Conservation (phyloP, 2,329 filamentous ascomycete genomes). For the Cytospora schulzeri region DNA sequence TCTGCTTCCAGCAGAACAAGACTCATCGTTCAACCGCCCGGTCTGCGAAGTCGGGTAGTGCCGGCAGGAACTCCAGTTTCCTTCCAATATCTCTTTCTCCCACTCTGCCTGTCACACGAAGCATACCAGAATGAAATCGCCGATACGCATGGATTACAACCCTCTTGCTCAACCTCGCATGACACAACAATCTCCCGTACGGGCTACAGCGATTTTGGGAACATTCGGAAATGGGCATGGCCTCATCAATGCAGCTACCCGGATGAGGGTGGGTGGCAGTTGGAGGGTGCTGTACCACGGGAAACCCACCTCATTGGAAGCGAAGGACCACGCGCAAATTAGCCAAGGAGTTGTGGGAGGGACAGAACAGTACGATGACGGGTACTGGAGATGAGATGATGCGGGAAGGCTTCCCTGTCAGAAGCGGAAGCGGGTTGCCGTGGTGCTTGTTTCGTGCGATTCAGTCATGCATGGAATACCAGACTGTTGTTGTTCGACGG, state of each 20-base stretch:
- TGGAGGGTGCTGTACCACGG: background rate
- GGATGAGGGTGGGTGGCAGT: background rate
- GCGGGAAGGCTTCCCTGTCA: background rate
- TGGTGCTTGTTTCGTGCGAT: background rate
- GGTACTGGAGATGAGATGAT: background rate
- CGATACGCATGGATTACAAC: background rate
- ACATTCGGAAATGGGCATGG: background rate
- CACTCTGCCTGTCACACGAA: background rate
- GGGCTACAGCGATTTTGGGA: background rate
- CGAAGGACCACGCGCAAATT: background rate
- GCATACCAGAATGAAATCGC: background rate
- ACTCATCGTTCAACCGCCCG: background rate
- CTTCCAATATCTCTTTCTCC: background rate
- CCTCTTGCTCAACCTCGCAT: background rate
- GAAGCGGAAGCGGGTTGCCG: background rate
- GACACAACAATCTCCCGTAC: background rate
- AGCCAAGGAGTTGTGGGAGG: background rate
- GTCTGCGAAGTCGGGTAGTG: background rate
- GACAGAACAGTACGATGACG: background rate
- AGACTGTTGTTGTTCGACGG: background rate
- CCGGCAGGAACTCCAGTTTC: background rate
- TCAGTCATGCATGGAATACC: background rate
- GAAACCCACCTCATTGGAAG: background rate
- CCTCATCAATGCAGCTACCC: slow-evolving; percentile 4
- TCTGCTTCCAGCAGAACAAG: background rate